A percentile compares a stretch with the other conserved stretches of the same genome.
These are phyloP conservation scores for Papiliotrema flavescens DNA, from an alignment of 1,284 basidiomycete species.

Conservation along the genomic window DNA sequence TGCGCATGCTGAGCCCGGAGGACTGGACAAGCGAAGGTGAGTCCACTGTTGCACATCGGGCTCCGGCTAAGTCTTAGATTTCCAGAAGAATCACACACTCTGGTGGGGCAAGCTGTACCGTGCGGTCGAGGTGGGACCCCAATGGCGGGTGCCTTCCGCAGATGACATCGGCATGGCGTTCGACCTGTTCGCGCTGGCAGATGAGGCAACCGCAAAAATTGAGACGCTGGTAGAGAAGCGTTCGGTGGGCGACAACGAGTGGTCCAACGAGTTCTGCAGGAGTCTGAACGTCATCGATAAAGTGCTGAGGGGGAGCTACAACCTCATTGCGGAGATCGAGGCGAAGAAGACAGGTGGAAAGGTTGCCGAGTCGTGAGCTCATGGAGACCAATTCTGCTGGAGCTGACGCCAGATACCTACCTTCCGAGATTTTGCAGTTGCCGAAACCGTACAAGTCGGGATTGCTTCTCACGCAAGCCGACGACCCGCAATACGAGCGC, in stretches of 20 bases:
- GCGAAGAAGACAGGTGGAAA: constrained; percentile 35
- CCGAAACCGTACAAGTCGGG: constrained; percentile 66
- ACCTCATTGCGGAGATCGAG: constrained; percentile 43
- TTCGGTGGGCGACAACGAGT: constrained; percentile 57
- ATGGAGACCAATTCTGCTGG: not conserved
- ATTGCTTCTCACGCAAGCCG: constrained; percentile 68
- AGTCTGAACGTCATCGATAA: constrained; percentile 50
- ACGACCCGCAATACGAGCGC: constrained; percentile 70
- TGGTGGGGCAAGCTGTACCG: constrained; percentile 84
- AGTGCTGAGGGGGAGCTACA: constrained; percentile 31
- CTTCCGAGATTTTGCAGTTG: constrained; percentile 60
- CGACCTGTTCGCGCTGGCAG: constrained; percentile 60
- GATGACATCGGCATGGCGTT: constrained; percentile 72
- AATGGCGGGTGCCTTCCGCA: constrained; percentile 67
- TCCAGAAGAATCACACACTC: constrained; percentile 66
- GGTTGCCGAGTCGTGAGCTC: constrained; percentile 24
- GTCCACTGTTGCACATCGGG: constrained; percentile 18
- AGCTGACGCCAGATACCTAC: constrained; percentile 53
- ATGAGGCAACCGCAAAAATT: constrained; percentile 64
- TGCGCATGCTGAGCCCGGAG: constrained; percentile 76
- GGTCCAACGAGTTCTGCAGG: constrained; percentile 93
- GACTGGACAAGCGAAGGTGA: constrained; percentile 73
- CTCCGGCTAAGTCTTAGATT: constrained; percentile 53
- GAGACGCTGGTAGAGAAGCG: constrained; percentile 61
- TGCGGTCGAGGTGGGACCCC: constrained; percentile 71